Percentiles rank a stretch among this genome's conserved stretches.
Conservation (phyloP, 768 basidiomycete genomes). For the Kwoniella dejecticola region DNA sequence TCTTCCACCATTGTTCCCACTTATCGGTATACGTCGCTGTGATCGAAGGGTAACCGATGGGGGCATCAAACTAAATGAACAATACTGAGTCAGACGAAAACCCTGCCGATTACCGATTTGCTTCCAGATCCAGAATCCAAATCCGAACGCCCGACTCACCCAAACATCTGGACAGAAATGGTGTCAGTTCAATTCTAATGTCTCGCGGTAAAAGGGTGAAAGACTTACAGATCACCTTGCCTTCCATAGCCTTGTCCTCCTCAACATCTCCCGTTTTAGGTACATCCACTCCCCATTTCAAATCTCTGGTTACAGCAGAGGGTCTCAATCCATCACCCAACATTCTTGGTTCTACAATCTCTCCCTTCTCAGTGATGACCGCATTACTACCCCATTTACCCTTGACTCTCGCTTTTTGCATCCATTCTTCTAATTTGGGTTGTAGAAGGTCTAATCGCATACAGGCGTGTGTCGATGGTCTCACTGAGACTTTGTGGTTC, state of each 20-base stretch:
- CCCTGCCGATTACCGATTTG: no score
- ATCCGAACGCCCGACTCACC: constrained; percentile 61
- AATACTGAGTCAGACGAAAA: background rate
- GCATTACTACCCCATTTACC: constrained; percentile 93
- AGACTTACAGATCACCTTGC: constrained; percentile 94
- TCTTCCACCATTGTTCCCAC: constrained; percentile 97
- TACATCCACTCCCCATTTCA: constrained; percentile 95
- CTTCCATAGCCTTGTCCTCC: constrained; percentile 79
- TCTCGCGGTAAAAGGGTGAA: constrained; percentile 8
- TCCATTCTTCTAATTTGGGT: constrained; percentile 80
- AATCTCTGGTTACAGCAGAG: constrained; percentile 88
- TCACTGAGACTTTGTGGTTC: constrained; percentile 72
- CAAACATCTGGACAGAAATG: constrained; percentile 71
- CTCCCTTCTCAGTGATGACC: constrained; percentile 83
- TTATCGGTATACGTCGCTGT: constrained; percentile 91
- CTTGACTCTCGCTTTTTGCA: constrained; percentile 71
- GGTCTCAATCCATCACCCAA: constrained; percentile 76
- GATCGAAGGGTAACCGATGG: constrained; percentile 95
- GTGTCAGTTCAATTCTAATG: constrained; percentile 12
- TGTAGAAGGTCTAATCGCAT: constrained; percentile 82
- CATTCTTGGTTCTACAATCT: constrained; percentile 84
- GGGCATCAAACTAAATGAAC: constrained; percentile 79
- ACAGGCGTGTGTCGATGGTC: constrained; percentile 87
- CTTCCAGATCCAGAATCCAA: no score
- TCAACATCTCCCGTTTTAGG: constrained; percentile 68